Evolutionary conservation across 2,329 filamentous ascomycete genomes (phyloP), one percentile per base, ranked within the genome.

Genomic region (Penicillium sp.): DNA sequence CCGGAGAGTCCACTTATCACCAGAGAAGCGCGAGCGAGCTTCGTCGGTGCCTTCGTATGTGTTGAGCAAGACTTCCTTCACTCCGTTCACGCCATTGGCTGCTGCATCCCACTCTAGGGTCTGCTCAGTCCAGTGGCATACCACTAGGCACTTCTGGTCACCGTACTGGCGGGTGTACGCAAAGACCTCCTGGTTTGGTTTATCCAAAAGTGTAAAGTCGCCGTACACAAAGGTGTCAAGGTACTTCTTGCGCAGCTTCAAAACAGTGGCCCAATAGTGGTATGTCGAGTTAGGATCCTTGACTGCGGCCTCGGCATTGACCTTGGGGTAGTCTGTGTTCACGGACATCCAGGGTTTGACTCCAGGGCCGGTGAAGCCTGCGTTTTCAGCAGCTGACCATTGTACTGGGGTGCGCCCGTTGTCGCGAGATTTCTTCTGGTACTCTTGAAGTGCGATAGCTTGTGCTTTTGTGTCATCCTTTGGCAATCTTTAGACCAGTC

Each of bases 321-420:
- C 77, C n/a, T 75, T 69, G 2, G 67, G 67, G 67, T 85, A 86
- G 66, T 85, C 81, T 52, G 86, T 82, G 66, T 90, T 86, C 38
- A 86, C 81, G 13, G 82, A 80, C 83, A 91, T 91, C 89, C 89
- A 92, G 2, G 88, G 86, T 50, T 77, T 78, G 4, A 67, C 69
- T 8, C 72, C 73, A 1, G 72, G 73, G 1, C 75, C 75, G 0
- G 86, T 86, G 74, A 91, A 92, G 10, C 89, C 88, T 0, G 78
- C 87, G 56, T 90, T 81, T 0, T 74, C 65, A 1, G 72, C 75
- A n/a, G 71, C 65, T 57, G 85, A 79, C 88, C 89, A 92, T 66
- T 90, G 87, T 71, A 92, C 86, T 0, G 88, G 88, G 0, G 86
- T 85, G 43, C 89, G 80, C 7, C 84, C 85, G 69, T 92, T 89